Evolutionary conservation across 306 rosid species (phyloP).

Genomic region (Prunus kanzakura): DNA sequence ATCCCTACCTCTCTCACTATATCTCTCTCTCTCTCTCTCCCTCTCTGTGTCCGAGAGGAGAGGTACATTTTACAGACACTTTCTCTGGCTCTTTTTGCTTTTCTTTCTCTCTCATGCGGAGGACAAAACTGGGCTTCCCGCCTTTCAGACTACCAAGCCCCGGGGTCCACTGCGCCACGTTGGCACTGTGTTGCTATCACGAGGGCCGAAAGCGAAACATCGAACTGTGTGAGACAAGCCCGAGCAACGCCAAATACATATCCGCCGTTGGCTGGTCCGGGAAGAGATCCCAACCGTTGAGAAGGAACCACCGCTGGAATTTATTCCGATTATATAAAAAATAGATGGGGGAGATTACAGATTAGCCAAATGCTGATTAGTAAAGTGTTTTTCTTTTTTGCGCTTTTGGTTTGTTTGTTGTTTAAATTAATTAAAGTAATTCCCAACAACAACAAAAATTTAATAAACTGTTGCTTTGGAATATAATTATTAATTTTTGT

Average conservation of each 20-base stretch:
- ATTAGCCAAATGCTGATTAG: not conserved
- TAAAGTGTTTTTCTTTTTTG: conserved; percentile 15
- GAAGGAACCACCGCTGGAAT: conserved; percentile 32
- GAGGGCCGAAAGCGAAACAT: conserved; percentile 60
- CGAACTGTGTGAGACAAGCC: conserved; percentile 45
- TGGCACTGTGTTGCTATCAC: conserved; percentile 31
- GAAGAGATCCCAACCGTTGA: conserved; percentile 20
- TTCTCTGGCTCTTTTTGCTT: not conserved
- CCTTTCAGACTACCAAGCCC: conserved; percentile 49
- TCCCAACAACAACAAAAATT: too few species aligned
- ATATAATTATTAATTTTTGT: not conserved
- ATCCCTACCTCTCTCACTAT: not conserved
- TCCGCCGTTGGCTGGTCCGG: not conserved
- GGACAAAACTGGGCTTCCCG: conserved; percentile 82
- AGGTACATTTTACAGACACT: not conserved
- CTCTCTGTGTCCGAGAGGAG: conserved; percentile 27
- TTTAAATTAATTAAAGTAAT: not conserved
- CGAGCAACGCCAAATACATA: not conserved
- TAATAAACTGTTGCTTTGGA: not conserved
- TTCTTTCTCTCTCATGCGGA: not conserved
- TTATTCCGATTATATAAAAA: conserved; percentile 25
- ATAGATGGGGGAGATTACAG: not conserved
- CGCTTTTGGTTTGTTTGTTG: not conserved
- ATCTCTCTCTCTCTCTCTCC: not conserved
- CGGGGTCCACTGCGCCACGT: conserved; percentile 53